Percentiles rank a stretch among this genome's conserved stretches.
Evolutionary conservation across 192 early-diverging fungal genomes (phyloP).

Genomic region (Coemansia sp.): DNA sequence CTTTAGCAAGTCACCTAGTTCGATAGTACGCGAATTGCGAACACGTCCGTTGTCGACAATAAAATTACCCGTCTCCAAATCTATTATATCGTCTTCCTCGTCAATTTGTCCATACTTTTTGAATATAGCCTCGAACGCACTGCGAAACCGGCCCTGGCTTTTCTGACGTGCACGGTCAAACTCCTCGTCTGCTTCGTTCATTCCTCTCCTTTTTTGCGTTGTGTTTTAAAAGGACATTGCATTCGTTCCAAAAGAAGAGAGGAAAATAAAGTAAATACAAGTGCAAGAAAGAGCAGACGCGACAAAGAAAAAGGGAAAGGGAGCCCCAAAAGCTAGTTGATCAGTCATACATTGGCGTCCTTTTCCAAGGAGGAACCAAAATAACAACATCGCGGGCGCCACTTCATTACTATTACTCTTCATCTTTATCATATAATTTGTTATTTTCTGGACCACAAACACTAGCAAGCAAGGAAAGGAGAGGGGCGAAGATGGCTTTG

Average conservation of each 20-base stretch:
- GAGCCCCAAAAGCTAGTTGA: too few relatives aligned
- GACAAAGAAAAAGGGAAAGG: too few relatives aligned
- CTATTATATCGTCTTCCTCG: constrained; percentile 45
- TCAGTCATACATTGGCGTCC: too few relatives aligned
- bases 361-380: too few relatives aligned
- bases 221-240: constrained; percentile 1
- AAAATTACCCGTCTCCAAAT: constrained; percentile 30
- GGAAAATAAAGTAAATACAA: too few relatives aligned
- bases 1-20: constrained; percentile 33
- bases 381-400: too few relatives aligned
- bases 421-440: neutral
- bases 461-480: neutral
- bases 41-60: constrained; percentile 47
- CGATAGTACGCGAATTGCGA: constrained; percentile 23
- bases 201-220: constrained; percentile 9
- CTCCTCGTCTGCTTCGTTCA: constrained; percentile 43
- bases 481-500: constrained; percentile 31
- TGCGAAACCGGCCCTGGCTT: constrained; percentile 45
- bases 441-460: neutral
- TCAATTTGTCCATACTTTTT: constrained; percentile 47
- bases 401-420: too few relatives aligned
- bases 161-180: constrained; percentile 39
- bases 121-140: constrained; percentile 47
- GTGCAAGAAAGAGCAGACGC: too few relatives aligned
- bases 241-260: too few relatives aligned